These are phyloP conservation scores for Fusarium bactridioides DNA, from an alignment of 2,329 filamentous ascomycete genomes.

Conservation along the genomic window DNA sequence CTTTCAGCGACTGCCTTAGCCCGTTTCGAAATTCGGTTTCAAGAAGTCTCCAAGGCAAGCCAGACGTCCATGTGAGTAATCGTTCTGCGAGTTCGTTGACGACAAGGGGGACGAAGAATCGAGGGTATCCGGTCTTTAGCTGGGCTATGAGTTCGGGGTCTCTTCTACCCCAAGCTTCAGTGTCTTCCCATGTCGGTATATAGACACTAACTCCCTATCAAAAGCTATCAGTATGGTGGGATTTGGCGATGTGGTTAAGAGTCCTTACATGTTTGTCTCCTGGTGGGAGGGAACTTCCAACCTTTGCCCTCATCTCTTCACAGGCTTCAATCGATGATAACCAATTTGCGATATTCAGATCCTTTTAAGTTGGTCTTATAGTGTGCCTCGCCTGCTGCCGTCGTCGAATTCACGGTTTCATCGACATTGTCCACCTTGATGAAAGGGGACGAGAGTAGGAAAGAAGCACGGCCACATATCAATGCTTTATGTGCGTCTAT, in stretches of 20 bases:
- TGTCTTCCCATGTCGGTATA: constrained; percentile 43
- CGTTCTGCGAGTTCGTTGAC: constrained; percentile 30
- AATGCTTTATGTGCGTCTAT: background rate
- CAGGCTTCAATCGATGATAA: background rate
- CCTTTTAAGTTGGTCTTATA: background rate
- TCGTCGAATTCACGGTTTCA: background rate
- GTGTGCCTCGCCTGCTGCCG: background rate
- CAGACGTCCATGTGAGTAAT: constrained; percentile 28
- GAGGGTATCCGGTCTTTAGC: constrained; percentile 41
- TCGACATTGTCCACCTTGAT: background rate
- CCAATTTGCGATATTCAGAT: background rate
- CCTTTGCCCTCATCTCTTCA: constrained; percentile 3
- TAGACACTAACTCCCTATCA: constrained; percentile 43
- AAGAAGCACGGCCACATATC: background rate
- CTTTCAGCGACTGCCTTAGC: background rate
- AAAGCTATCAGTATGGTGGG: background rate
- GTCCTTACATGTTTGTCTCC: constrained; percentile 40
- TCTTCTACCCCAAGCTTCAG: constrained; percentile 34
- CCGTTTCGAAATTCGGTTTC: background rate
- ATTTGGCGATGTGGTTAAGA: background rate
- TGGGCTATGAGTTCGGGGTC: constrained; percentile 31
- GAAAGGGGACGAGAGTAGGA: background rate
- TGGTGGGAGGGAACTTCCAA: constrained; percentile 37
- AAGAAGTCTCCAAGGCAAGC: background rate
- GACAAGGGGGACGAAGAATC: constrained; percentile 40